Evolutionary conservation across 2,329 filamentous ascomycete genomes (phyloP).

Genomic region (Colletotrichum lindemuthianum): DNA sequence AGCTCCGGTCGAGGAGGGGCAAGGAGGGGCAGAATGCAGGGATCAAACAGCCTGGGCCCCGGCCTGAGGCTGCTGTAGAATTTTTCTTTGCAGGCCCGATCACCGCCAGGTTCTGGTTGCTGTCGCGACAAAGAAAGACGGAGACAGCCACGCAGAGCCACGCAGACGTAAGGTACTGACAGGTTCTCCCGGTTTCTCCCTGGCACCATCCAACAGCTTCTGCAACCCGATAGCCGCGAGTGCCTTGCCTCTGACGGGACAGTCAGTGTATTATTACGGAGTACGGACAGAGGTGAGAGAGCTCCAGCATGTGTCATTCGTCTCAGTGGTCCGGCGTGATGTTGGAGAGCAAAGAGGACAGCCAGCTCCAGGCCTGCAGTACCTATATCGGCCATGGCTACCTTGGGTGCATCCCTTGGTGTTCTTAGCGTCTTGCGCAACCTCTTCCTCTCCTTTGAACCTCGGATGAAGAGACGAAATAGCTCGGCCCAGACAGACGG

Average conservation of each 20-base stretch:
- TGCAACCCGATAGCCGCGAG: constrained; percentile 24
- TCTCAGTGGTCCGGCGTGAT: too few species aligned
- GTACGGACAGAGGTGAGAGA: constrained; percentile 6
- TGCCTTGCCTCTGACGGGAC: not conserved
- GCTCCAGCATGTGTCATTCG: not conserved
- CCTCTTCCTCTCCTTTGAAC: constrained; percentile 19
- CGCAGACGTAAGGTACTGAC: not conserved
- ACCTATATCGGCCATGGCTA: not conserved
- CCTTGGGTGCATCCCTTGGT: too few species aligned
- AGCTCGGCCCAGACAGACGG: too few species aligned
- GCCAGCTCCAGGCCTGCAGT: not conserved
- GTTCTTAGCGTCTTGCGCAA: constrained; percentile 25
- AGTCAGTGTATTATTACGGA: not conserved
- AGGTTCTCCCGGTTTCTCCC: constrained; percentile 35
- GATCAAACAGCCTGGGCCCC: constrained; percentile 10
- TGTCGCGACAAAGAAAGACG: constrained; percentile 18
- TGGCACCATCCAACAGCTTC: constrained; percentile 15
- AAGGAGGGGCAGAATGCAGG: constrained; percentile 35
- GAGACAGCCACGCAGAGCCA: not conserved
- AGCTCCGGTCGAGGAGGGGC: constrained; percentile 23
- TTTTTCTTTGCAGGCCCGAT: constrained; percentile 11
- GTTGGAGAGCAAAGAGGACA: too few species aligned
- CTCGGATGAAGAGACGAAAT: constrained; percentile 25
- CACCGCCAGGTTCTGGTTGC: constrained; percentile 16
- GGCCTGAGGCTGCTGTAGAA: constrained; percentile 33